Base-by-base conservation (phyloP, 2,329 filamentous ascomycete species). In the Penicillium freii region DNA sequence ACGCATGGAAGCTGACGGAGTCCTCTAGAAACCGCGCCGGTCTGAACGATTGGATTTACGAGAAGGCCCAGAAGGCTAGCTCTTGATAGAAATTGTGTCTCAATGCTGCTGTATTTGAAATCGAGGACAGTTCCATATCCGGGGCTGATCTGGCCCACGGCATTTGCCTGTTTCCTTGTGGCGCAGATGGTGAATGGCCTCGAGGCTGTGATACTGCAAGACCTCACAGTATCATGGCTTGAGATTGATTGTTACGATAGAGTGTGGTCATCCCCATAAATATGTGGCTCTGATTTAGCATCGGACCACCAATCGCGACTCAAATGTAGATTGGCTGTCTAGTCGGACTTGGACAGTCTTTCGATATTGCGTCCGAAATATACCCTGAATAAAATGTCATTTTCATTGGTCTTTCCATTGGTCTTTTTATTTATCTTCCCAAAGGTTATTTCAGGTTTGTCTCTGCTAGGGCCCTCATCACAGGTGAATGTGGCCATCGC, bases 41-140 rank as follows among this genome's bases (percentile, higher is more conserved):
- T 29, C 78, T 97, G 57, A 99, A 99, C 71, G 94, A 99, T 76
- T 99, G 94, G 94, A 86, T 99, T 62, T 94, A 93, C 75, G 92
- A 97, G 78, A 83, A 90, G 73, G 85, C 87, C 1, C 86, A 76
- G 65, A 70, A 70, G 61, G 71, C 63, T 17, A 71, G 62, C 56
- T 66, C 66, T 42, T 70, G 62, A 66, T 48, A 48, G 42, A 36
- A 43, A 31, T 19, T 34, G 29, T 23, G 46, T 29, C 29, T 45
- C 21, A 21, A 48, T 54, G 38, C 56, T 52, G 46, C 59, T 45
- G 39, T 50, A 36, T 51, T 62, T 53, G 52, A 55, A 44, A 29
- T 52, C 53, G 56, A 59, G 55, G 38, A 39, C 49, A 15, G 44
- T 59, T 59, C 59, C 60, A 60, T 46, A 57, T 34, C 58, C 62